Conservation (phyloP, 805 yeast species). For the Lipomyces spencermartinsiae region DNA sequence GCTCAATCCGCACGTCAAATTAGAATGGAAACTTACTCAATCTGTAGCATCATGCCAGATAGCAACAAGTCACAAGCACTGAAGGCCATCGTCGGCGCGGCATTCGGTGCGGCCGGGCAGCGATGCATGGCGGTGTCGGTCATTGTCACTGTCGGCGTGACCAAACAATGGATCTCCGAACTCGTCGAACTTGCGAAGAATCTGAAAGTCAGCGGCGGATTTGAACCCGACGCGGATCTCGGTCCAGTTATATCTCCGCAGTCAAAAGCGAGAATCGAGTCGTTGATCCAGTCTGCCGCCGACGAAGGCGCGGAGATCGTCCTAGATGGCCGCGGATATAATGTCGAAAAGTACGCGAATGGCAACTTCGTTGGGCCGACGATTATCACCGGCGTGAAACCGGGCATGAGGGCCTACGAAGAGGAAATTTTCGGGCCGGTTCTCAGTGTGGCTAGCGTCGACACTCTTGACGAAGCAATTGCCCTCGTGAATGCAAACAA, state of each 20-base stretch:
- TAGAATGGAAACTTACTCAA: neutral
- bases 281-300: constrained; percentile 63
- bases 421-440: constrained; percentile 83
- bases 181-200: constrained; percentile 62
- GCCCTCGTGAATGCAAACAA: constrained; percentile 63
- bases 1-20: neutral
- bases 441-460: constrained; percentile 64
- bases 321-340: constrained; percentile 66
- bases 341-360: constrained; percentile 56
- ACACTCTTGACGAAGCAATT: constrained; percentile 72
- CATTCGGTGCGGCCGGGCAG: constrained; percentile 86
- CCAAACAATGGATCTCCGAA: constrained; percentile 67
- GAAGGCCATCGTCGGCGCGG: constrained; percentile 73
- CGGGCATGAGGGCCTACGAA: constrained; percentile 74
- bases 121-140: constrained; percentile 82
- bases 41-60: constrained; percentile 62
- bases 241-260: constrained; percentile 76
- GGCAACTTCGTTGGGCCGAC: constrained; percentile 81
- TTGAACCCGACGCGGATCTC: constrained; percentile 63
- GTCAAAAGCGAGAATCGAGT: constrained; percentile 60
- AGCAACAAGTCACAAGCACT: constrained; percentile 69
- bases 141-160: constrained; percentile 71
- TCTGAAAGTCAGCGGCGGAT: constrained; percentile 70
- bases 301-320: constrained; percentile 66
- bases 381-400: constrained; percentile 63